Percentiles rank a stretch among this genome's conserved stretches.
phyloP scores from a whole-genome alignment of 1,284 basidiomycete species.

The Ganoderma resinaceum region DNA sequence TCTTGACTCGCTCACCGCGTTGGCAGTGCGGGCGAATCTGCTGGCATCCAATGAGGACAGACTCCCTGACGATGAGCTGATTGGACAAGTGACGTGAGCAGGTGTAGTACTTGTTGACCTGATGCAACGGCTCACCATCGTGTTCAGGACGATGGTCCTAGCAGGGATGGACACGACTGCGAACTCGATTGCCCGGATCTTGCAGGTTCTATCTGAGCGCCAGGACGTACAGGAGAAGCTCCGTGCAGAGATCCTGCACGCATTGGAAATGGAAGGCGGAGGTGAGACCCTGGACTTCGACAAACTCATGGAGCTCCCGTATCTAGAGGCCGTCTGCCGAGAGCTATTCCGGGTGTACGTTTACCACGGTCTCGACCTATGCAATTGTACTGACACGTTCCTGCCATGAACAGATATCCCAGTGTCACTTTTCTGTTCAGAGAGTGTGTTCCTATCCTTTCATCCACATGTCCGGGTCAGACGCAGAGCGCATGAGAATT shows the following conservation, averaged over 20 bases:
- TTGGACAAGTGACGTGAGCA: slow-evolving; percentile 44
- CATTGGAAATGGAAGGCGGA: slow-evolving; percentile 21
- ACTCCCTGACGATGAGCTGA: slow-evolving; percentile 40
- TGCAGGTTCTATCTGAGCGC: slow-evolving; percentile 29
- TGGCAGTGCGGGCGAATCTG: slow-evolving; percentile 41
- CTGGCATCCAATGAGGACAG: slow-evolving; percentile 37
- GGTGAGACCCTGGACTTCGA: slow-evolving; percentile 31
- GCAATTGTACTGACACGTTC: background rate
- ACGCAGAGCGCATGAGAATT: too few species aligned
- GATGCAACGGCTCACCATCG: background rate
- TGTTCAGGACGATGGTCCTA: slow-evolving; percentile 32
- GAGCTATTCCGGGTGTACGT: slow-evolving; percentile 34
- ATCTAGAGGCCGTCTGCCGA: slow-evolving; percentile 35
- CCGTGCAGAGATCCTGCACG: slow-evolving; percentile 28
- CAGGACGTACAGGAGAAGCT: slow-evolving; percentile 33
- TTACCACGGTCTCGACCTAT: background rate
- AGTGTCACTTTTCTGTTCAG: slow-evolving; percentile 21
- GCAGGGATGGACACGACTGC: slow-evolving; percentile 36
- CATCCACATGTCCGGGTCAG: too few species aligned
- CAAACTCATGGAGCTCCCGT: slow-evolving; percentile 30
- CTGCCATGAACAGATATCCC: slow-evolving; percentile 12
- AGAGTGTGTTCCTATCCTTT: background rate
- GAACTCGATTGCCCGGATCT: slow-evolving; percentile 30
- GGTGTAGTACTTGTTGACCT: too few species aligned
- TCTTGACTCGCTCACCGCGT: too few species aligned